Percentiles rank a stretch among this genome's conserved stretches.
These are phyloP conservation scores for Monoraphidium neglectum DNA, from an alignment of 139 green algal species.

Conservation along the genomic window DNA sequence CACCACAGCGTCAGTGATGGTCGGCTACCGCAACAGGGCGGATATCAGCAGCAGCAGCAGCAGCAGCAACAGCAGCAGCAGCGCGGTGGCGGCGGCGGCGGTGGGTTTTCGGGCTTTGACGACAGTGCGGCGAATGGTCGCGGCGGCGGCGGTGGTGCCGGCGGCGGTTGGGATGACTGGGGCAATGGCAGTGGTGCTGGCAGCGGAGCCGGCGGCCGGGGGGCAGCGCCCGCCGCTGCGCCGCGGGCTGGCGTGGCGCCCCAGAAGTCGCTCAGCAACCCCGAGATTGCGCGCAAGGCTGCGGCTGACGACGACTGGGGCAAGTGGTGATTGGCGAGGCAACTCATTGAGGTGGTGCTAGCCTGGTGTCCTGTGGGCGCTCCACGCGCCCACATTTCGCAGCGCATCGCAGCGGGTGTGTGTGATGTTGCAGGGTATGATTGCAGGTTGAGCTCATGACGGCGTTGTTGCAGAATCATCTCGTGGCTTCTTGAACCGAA, in stretches of 20 bases:
- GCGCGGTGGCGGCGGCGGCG: conserved; percentile 1
- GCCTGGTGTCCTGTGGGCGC: no score
- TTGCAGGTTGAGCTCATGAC: no score
- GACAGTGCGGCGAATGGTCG: no score
- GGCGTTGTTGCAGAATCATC: no score
- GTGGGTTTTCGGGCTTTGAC: conserved; percentile 31
- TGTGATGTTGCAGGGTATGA: no score
- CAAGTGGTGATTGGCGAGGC: conserved; percentile 10
- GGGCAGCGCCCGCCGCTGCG: neutral
- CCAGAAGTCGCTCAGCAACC: neutral
- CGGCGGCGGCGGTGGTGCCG: no score
- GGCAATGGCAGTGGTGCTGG: neutral
- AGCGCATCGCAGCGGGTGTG: no score
- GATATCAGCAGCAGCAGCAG: neutral
- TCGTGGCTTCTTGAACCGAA: no score
- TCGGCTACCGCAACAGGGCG: neutral
- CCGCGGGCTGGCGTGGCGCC: neutral
- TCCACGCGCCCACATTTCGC: no score
- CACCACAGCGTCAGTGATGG: conserved; percentile 6
- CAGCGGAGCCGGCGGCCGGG: neutral
- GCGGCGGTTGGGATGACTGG: neutral
- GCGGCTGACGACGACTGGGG: conserved; percentile 20
- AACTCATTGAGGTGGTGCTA: neutral
- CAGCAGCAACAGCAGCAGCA: conserved; percentile 1
- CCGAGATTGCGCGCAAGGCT: neutral